phyloP scores from a whole-genome alignment of 345 rosid genomes.

The Atalantia buxifolia region DNA sequence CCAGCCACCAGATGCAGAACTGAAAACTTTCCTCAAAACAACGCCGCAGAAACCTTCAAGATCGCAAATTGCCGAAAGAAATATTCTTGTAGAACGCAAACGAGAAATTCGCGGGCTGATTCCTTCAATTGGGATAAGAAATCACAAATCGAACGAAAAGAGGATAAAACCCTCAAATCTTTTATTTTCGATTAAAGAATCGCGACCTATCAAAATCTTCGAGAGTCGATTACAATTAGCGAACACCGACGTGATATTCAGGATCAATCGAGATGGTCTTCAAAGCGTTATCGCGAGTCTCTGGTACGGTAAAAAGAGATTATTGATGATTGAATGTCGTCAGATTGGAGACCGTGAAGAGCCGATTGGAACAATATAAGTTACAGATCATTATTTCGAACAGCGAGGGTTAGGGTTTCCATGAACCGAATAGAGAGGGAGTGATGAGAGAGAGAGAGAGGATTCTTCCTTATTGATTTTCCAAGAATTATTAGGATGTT shows the following conservation, averaged over 20 bases:
- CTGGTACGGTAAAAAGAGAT: not conserved
- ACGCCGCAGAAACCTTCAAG: not conserved
- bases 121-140: not conserved
- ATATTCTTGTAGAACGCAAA: not conserved
- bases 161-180: not conserved
- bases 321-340: not conserved
- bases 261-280: conserved; percentile 3
- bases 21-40: not conserved
- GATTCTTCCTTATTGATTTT: not conserved
- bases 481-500: not conserved
- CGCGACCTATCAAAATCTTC: conserved; percentile 1
- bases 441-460: not conserved
- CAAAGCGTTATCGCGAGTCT: not conserved
- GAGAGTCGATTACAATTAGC: not conserved
- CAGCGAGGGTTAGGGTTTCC: conserved; percentile 7
- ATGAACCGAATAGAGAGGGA: not conserved
- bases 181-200: conserved; percentile 1
- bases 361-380: not conserved
- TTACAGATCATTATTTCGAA: not conserved
- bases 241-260: not conserved
- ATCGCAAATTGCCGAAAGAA: not conserved
- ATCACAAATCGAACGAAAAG: not conserved
- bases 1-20: not conserved
- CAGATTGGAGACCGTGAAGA: not conserved
- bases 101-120: conserved; percentile 3